Base-by-base conservation (phyloP, 371 early-diverging fungal species). In the Syncephalastrum racemosum region DNA sequence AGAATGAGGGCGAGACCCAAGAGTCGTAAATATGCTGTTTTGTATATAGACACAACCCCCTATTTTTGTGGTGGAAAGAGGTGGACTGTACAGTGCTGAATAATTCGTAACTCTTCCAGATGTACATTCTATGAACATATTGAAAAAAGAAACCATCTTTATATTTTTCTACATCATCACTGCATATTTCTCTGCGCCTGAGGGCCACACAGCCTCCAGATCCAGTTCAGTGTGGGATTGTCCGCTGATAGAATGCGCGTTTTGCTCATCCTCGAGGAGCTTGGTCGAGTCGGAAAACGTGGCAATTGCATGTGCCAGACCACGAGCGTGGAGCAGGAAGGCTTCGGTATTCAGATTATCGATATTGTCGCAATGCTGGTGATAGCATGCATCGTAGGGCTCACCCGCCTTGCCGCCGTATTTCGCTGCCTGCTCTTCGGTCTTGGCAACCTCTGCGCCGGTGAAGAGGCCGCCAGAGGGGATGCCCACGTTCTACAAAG, bases 321-420 rank as follows among this genome's bases (percentile, higher is more conserved):
- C 59, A 15, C 59, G 54, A 3, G 64, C 45, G 23, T 63, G 49
- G 10, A 63, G 50, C 50, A 63, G 42, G 22, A 66, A 55, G 5
- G 62, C 62, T 4, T 66, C 56, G 22, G 54, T 51, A 20, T 59
- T 53, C 4, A 62, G 24, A 22, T 62, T 62, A 19, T 62, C 56
- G 4, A 66, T 46, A 2, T 51, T 59, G 36, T 62, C 67, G 39
- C 62, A 62, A 1, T 62, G 31, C 56, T 59, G 73, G 54, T 88
- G 88, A 55, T 88, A 87, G 68, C 87, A 87, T 22, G 84, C 79
- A 50, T 91, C 90, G 18, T 83, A 64, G 1, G 84, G 74, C 2
- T 82, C 81, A 47, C 83, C 81, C 0, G 89, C 85, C 52, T 89
- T 54, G 4, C 91, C 90, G 23, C 90, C 89, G 59, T 84, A 87